A percentile compares a stretch with the other conserved stretches of the same genome.
These are phyloP conservation scores for Pisolithus marmoratus DNA, from an alignment of 768 basidiomycete species.

Conservation along the genomic window DNA sequence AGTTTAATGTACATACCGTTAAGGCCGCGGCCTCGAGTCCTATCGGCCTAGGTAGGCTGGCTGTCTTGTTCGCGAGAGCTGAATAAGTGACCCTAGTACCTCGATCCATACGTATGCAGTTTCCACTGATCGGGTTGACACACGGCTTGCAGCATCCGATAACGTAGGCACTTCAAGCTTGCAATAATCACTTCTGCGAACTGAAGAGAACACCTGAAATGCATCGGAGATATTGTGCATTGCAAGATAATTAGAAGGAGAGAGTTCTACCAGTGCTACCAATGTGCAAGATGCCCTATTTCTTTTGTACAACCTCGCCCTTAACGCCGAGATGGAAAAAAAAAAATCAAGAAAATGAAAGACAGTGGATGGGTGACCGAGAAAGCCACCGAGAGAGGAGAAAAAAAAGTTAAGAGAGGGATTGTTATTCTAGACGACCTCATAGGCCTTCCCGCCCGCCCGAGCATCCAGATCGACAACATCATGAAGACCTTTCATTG, in stretches of 20 bases:
- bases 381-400: neutral
- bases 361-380: neutral
- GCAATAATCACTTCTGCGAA: no score
- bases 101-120: no score
- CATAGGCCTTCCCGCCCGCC: conserved; percentile 57
- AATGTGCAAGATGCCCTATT: conserved; percentile 2
- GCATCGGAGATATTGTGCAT: conserved; percentile 10
- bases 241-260: conserved; percentile 16
- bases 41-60: no score
- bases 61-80: no score
- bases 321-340: neutral
- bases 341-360: neutral
- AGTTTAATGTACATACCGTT: no score
- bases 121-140: no score
- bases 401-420: neutral
- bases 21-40: no score
- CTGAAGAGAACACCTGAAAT: no score
- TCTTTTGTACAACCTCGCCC: conserved; percentile 8
- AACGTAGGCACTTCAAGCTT: no score
- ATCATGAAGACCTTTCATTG: conserved; percentile 42
- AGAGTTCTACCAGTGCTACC: conserved; percentile 10
- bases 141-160: no score
- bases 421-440: conserved; percentile 34
- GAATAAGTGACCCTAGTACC: no score
- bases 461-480: conserved; percentile 48